Base-by-base conservation (phyloP, 2,329 filamentous ascomycete species). In the Aaosphaeria arxii region DNA sequence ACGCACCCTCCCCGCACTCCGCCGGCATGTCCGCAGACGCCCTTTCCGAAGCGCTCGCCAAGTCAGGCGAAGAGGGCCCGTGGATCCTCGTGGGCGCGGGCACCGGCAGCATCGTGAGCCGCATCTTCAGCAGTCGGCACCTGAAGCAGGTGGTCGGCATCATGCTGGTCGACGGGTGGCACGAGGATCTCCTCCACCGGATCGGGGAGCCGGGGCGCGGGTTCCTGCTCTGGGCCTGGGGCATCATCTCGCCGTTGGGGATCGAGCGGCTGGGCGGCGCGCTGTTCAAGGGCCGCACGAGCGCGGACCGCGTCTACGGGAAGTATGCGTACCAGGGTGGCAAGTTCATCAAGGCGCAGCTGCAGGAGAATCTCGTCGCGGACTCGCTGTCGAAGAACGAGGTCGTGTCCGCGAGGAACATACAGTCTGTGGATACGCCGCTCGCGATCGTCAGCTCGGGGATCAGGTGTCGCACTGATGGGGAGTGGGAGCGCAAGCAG, bases 361-460 rank as follows among this genome's bases (percentile, higher is more conserved):
- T 99, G 47, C 94, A 99, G 71, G 94, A 99, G 74, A 92, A 87
- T 55, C 78, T 97, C 1, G 90, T 96, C 31, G 91, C 91, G 0
- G 82, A 85, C 55, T 89, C 88, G 1, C 83, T 97, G 57, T 90
- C 90, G 11, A 87, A 85, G 68, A 88, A 88, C 32, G 94, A 99
- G 62, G 84, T 95, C 13, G 76, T 80, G 40, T 88, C 85, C 50
- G 90, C 90, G 49, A 79, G 87, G 24, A 85, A 86, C 42, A 94
- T 97, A 45, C 89, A 96, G 71, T 79, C 81, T 49, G 77, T 78
- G n/a, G 77, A 88, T 49, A 88, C 87, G 11, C 87, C 90, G 5
- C 73, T 97, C 36, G 86, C 86, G 2, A 75, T 99, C 28, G 81
- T 97, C 47, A 95, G 88, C 66, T 95, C 89, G 1, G 92, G 90